Evolutionary conservation across 2,329 filamentous ascomycete species (phyloP).

Genomic region (Fusarium sp.): DNA sequence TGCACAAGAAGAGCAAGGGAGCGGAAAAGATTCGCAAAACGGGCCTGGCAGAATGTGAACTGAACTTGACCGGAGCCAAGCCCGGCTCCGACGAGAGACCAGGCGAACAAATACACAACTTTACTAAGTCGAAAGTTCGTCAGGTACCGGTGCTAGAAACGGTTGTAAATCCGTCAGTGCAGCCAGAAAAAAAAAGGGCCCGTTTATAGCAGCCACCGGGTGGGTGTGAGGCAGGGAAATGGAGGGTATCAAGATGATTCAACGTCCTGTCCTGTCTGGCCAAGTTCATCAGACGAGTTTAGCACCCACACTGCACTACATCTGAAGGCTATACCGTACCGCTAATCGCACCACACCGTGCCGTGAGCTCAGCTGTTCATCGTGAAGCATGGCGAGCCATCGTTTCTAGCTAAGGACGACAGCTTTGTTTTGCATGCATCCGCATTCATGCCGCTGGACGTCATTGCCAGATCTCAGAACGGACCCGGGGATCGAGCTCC

Average conservation of each 20-base stretch:
- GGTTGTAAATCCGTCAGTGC: conserved; percentile 41
- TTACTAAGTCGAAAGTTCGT: conserved; percentile 41
- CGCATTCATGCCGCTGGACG: conserved; percentile 33
- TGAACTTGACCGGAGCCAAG: conserved; percentile 51
- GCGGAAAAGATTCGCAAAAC: conserved; percentile 50
- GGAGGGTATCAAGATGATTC: conserved; percentile 45
- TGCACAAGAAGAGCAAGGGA: conserved; percentile 45
- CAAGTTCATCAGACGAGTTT: conserved; percentile 36
- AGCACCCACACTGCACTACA: conserved; percentile 36
- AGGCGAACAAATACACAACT: conserved; percentile 47
- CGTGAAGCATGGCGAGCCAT: conserved; percentile 13
- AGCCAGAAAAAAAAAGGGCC: conserved; percentile 25
- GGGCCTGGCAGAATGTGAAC: conserved; percentile 50
- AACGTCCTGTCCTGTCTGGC: conserved; percentile 35
- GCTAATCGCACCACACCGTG: conserved; percentile 36
- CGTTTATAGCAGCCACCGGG: conserved; percentile 28
- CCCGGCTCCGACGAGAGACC: conserved; percentile 49
- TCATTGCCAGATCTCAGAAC: conserved; percentile 42
- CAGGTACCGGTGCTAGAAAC: conserved; percentile 38
- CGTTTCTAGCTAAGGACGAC: conserved; percentile 24
- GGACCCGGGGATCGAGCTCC: conserved; percentile 39
- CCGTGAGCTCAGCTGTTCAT: conserved; percentile 24
- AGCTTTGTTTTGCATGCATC: conserved; percentile 27
- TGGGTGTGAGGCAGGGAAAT: conserved; percentile 40
- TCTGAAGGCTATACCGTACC: conserved; percentile 27